These are phyloP conservation scores for Cryptomeria japonica DNA, from an alignment of 75 land plant genomes.

Conservation along the genomic window DNA sequence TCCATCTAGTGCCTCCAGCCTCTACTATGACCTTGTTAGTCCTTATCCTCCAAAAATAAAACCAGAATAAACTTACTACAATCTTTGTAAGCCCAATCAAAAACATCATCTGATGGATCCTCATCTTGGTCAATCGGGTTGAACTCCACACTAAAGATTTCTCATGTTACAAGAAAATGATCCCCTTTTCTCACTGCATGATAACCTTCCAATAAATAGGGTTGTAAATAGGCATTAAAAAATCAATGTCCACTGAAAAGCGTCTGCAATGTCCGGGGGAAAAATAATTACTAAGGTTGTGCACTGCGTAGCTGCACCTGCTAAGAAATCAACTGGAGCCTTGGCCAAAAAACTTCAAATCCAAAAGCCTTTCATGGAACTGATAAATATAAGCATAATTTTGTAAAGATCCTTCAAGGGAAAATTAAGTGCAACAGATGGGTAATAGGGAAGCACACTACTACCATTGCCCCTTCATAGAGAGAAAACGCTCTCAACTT, in stretches of 20 bases:
- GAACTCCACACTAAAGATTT: too few species aligned
- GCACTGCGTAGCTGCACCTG: constrained; percentile 88
- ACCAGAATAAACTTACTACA: too few species aligned
- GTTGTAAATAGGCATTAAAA: too few species aligned
- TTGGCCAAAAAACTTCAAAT: constrained; percentile 27
- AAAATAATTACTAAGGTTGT: constrained; percentile 82
- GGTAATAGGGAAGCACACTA: constrained; percentile 86
- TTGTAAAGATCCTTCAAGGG: constrained; percentile 94
- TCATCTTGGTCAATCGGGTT: too few species aligned
- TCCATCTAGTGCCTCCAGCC: too few species aligned
- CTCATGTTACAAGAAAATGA: too few species aligned
- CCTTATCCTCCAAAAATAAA: too few species aligned
- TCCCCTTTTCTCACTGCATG: too few species aligned
- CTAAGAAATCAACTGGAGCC: constrained; percentile 71
- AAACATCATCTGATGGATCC: too few species aligned
- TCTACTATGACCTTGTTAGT: too few species aligned
- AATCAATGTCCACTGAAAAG: constrained; percentile 80
- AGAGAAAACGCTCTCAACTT: constrained; percentile 76
- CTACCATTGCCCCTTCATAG: constrained; percentile 95
- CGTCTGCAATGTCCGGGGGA: constrained; percentile 96
- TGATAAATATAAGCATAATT: constrained; percentile 44
- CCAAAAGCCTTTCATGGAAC: constrained; percentile 23
- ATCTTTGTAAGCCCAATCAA: too few species aligned
- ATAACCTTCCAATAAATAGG: too few species aligned
- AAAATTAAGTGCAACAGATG: constrained; percentile 97